Percentiles rank a stretch among this genome's conserved stretches.
These are phyloP conservation scores for Coemansia sp. DNA, from an alignment of 371 early-diverging fungal species.

Conservation along the genomic window DNA sequence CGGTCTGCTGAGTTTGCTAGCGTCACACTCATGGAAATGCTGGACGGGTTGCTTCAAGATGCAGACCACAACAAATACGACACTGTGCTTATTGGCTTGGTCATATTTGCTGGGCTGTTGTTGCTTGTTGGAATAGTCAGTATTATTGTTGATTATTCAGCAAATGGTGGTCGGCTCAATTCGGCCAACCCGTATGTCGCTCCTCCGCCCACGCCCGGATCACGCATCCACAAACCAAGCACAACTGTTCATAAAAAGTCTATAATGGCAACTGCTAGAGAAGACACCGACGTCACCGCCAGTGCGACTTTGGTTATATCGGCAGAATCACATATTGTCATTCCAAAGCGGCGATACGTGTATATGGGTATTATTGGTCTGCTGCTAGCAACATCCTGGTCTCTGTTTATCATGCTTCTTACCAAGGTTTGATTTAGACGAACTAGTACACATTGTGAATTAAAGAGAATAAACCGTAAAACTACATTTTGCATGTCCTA, in stretches of 20 bases:
- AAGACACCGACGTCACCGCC: background rate
- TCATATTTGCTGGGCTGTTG: slow-evolving; percentile 34
- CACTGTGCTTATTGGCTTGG: slow-evolving; percentile 42
- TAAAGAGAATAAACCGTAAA: background rate
- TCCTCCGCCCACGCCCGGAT: background rate
- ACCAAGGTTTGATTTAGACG: slow-evolving; percentile 12
- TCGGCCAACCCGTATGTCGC: slow-evolving; percentile 37
- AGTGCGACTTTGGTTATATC: background rate
- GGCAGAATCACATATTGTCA: background rate
- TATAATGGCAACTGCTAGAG: background rate
- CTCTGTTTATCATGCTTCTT: slow-evolving; percentile 35
- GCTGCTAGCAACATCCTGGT: slow-evolving; percentile 34
- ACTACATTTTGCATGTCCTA: background rate
- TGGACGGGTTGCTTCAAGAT: slow-evolving; percentile 49
- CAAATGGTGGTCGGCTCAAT: slow-evolving; percentile 35
- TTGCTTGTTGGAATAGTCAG: slow-evolving; percentile 33
- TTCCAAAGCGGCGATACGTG: slow-evolving; percentile 35
- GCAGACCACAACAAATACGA: slow-evolving; percentile 49
- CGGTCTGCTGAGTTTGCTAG: slow-evolving; percentile 50
- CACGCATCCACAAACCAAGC: background rate
- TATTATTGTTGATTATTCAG: slow-evolving; percentile 18
- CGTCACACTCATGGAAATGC: slow-evolving; percentile 52
- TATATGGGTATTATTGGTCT: slow-evolving; percentile 39
- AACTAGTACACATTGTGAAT: background rate
- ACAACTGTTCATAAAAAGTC: background rate